Evolutionary conservation across 1,284 basidiomycete species (phyloP), one percentile per base, ranked within the genome.

Genomic region (Moesziomyces globuligerus): DNA sequence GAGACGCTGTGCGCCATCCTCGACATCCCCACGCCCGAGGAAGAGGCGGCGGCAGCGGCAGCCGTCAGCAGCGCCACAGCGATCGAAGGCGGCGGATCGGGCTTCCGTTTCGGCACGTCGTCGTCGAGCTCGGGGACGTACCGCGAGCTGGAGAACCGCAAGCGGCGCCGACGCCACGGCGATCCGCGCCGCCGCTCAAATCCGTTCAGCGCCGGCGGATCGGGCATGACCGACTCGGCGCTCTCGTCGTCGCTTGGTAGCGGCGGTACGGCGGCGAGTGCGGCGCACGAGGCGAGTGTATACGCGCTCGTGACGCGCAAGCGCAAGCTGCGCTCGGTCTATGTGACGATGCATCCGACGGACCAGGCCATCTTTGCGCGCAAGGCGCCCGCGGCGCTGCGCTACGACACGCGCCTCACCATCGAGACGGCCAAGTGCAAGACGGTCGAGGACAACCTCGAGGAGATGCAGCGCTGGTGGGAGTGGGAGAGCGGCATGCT

Each of bases 391-490:
- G 45, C 61, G 17, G 53, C 57, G 5, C 37, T 71, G 40, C 60
- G 57, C 1, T 58, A 61, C 57, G 68, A 71, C 20, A 50, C 53
- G 11, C 42, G 68, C 1, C 68, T 71, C 32, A 66, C 56, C n/a
- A 66, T 71, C 29, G 68, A 71, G 23, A 57, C 68, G 25, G 49
- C 68, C 25, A 71, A 61, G n/a, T 66, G 61, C 54, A 50, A 53
- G 37, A 58, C 51, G 26, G 58, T 61, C 15, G 61, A 65, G 28
- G 68, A 71, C 58, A 71, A 71, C 37, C 36, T 71, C 17, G 61
- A 61, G 15, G 68, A 71, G 51, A 71, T 71, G 68, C 61, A 65
- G 48, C 52, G 68, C 1, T 71, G 68, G 68, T 71, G 68, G 68
- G 68, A 71, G 34, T 71, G 68, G 68, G 56, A 65, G 42, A 65